These are phyloP conservation scores for Bruguiera gymnorhiza DNA, from an alignment of 345 rosid species.

Conservation along the genomic window DNA sequence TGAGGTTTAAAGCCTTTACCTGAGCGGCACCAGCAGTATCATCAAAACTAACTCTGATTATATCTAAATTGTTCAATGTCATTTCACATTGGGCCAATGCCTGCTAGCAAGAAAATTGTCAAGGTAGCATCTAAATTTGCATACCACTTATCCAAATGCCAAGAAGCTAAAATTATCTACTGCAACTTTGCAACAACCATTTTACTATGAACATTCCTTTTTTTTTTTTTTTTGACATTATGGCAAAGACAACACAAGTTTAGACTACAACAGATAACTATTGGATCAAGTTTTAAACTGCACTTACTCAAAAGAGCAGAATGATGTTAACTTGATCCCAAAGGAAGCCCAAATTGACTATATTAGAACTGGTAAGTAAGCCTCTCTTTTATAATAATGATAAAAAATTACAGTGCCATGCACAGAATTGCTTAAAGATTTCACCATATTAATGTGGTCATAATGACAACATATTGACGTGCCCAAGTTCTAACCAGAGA, in stretches of 20 bases:
- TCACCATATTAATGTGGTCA: too few relatives aligned
- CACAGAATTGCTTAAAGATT: background rate
- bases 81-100: conserved; percentile 79
- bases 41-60: conserved; percentile 51
- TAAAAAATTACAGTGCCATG: background rate
- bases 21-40: conserved; percentile 91
- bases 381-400: too few relatives aligned
- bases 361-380: background rate
- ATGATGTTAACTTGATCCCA: background rate
- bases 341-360: background rate
- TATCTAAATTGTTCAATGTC: conserved; percentile 54
- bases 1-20: conserved; percentile 35
- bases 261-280: background rate
- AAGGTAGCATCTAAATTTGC: conserved; percentile 13
- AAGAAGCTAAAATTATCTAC: background rate
- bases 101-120: conserved; percentile 34
- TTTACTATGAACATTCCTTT: too few relatives aligned
- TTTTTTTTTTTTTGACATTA: background rate
- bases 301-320: too few relatives aligned
- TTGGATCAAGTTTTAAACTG: background rate
- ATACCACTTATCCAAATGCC: background rate
- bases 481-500: background rate
- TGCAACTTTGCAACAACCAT: background rate
- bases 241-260: background rate
- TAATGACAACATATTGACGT: background rate